Evolutionary conservation across 495 filamentous ascomycete genomes (phyloP).

Genomic region (Venustampulla echinocandica): DNA sequence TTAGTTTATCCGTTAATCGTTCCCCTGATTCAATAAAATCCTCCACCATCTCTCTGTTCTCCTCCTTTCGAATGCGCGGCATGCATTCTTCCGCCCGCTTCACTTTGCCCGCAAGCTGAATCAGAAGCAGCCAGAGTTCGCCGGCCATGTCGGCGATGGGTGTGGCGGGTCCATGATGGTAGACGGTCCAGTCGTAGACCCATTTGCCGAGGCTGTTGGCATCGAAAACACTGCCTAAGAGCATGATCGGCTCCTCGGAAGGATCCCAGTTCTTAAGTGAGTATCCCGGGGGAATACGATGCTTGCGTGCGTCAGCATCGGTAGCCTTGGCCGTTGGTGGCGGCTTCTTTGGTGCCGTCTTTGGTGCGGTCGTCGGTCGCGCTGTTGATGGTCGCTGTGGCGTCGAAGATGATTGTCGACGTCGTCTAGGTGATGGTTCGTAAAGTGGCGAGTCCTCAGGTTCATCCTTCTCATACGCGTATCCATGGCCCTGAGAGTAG

Average conservation of each 20-base stretch:
- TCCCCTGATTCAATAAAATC: slow-evolving; percentile 92
- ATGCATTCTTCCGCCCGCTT: slow-evolving; percentile 83
- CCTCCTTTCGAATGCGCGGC: slow-evolving; percentile 57
- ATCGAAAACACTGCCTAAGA: slow-evolving; percentile 93
- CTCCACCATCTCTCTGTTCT: slow-evolving; percentile 73
- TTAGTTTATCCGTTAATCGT: slow-evolving; percentile 76
- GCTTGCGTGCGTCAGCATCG: slow-evolving; percentile 70
- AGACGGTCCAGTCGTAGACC: slow-evolving; percentile 99
- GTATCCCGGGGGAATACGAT: slow-evolving; percentile 83
- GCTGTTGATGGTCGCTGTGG: slow-evolving; percentile 36
- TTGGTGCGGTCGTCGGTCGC: slow-evolving; percentile 32
- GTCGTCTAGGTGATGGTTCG: slow-evolving; percentile 29
- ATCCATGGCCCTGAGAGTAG: slow-evolving; percentile 43
- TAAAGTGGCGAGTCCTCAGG: slow-evolving; percentile 16
- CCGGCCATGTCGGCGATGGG: slow-evolving; percentile 90
- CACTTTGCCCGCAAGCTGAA: slow-evolving; percentile 92
- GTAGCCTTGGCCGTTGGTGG: slow-evolving; percentile 57
- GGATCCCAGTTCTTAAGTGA: slow-evolving; percentile 99
- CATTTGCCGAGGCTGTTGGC: slow-evolving; percentile 96
- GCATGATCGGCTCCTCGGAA: slow-evolving; percentile 78
- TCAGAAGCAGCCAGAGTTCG: slow-evolving; percentile 89
- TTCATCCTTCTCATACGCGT: slow-evolving; percentile 24
- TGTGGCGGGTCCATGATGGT: slow-evolving; percentile 73
- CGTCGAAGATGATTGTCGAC: slow-evolving; percentile 23
- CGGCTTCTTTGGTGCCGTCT: slow-evolving; percentile 32